phyloP scores from a whole-genome alignment of 1,284 basidiomycete species.

The Pseudozyma pruni region DNA sequence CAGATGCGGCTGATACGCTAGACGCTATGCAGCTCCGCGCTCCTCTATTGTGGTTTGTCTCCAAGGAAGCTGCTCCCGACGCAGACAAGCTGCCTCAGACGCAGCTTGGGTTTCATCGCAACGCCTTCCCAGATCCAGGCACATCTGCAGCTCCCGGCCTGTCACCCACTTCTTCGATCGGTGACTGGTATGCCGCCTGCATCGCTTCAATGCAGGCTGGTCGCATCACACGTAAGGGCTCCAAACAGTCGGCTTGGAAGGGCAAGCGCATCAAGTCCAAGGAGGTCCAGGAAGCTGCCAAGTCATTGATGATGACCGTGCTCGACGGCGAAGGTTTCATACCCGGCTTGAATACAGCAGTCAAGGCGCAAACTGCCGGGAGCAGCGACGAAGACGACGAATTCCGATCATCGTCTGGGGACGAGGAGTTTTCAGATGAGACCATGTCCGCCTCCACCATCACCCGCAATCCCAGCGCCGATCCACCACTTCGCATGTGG shows the following conservation, averaged over 20 bases:
- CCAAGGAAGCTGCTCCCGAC: slow-evolving; percentile 70
- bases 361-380: slow-evolving; percentile 20
- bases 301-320: slow-evolving; percentile 53
- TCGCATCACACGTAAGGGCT: slow-evolving; percentile 44
- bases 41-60: slow-evolving; percentile 89
- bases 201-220: slow-evolving; percentile 71
- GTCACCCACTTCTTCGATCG: slow-evolving; percentile 8
- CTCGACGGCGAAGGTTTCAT: slow-evolving; percentile 58
- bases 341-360: slow-evolving; percentile 26
- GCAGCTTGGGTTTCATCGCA: slow-evolving; percentile 88
- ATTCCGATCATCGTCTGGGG: slow-evolving; percentile 19
- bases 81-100: slow-evolving; percentile 72
- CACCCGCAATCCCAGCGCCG: slow-evolving; percentile 27
- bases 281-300: slow-evolving; percentile 57
- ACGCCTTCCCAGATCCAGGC: slow-evolving; percentile 74
- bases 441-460: slow-evolving; percentile 23
- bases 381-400: slow-evolving; percentile 35
- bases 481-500: slow-evolving; percentile 75
- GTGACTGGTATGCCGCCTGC: slow-evolving; percentile 33
- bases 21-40: slow-evolving; percentile 68
- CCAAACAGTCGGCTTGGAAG: slow-evolving; percentile 48
- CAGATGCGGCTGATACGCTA: slow-evolving; percentile 71
- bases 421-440: slow-evolving; percentile 21
- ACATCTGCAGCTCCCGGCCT: slow-evolving; percentile 50
- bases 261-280: slow-evolving; percentile 59